These are phyloP conservation scores for Yarrowia bubula DNA, from an alignment of 805 yeast species.

Conservation along the genomic window DNA sequence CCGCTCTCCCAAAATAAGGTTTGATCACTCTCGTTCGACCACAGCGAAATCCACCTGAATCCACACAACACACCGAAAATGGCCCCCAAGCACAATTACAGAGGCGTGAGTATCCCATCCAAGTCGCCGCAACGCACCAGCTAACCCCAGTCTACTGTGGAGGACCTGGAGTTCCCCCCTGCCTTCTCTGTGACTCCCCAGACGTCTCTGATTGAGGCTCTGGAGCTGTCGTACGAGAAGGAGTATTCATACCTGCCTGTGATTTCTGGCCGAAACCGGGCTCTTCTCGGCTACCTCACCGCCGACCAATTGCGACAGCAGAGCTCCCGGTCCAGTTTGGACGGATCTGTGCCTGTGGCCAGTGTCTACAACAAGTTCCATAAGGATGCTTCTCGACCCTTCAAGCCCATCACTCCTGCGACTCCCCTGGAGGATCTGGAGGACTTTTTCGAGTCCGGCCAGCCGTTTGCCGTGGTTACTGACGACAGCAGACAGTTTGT, in stretches of 20 bases:
- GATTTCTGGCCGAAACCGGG: slow-evolving; percentile 46
- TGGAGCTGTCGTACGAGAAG: slow-evolving; percentile 55
- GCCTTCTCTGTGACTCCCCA: slow-evolving; percentile 53
- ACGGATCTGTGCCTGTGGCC: slow-evolving; percentile 38
- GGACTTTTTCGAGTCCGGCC: slow-evolving; percentile 48
- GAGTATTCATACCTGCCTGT: slow-evolving; percentile 57
- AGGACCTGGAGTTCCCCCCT: slow-evolving; percentile 58
- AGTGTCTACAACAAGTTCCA: slow-evolving; percentile 37
- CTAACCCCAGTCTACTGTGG: slow-evolving; percentile 49
- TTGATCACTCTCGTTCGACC: neutral
- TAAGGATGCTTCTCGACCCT: slow-evolving; percentile 37
- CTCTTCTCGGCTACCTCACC: slow-evolving; percentile 52
- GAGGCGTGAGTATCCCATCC: slow-evolving; percentile 12
- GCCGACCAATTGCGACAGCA: slow-evolving; percentile 42
- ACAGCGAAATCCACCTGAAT: neutral
- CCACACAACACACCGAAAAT: neutral
- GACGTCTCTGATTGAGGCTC: slow-evolving; percentile 49
- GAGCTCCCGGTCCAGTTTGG: slow-evolving; percentile 32
- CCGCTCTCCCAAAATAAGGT: neutral
- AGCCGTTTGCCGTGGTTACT: slow-evolving; percentile 58
- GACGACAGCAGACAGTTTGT: slow-evolving; percentile 53
- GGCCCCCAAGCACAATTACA: slow-evolving; percentile 25
- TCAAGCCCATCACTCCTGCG: slow-evolving; percentile 50
- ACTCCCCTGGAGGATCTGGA: slow-evolving; percentile 56
- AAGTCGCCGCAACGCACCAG: neutral